Base-by-base conservation (phyloP, 2,329 filamentous ascomycete genomes). In the Thielaviopsis musarum region DNA sequence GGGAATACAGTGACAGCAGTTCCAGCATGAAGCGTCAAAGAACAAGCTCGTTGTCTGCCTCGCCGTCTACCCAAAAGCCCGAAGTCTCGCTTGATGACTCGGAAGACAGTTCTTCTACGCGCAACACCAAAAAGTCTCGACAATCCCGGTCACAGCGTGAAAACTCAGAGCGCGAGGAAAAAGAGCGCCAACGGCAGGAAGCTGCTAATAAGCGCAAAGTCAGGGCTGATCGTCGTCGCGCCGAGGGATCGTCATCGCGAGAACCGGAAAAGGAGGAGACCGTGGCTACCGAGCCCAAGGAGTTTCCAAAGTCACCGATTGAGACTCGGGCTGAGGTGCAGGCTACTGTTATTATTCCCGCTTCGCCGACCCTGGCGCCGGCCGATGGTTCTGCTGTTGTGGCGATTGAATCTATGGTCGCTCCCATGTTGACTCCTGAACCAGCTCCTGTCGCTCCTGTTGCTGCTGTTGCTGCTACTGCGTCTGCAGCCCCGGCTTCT, bases 131-230 rank as follows among this genome's bases (percentile, higher is more conserved):
- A 64, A 87, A 83, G 66, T 74, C 79, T 48, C 78, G 84, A 58
- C 78, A 74, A 63, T 75, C 75, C 26, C 80, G 84, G 57, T 78
- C 74, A 60, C 79, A 83, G 62, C 78, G 78, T 51, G 81, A 85
- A 63, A 82, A 78, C 63, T 77, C 81, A 51, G 80, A 86, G 62
- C 80, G 81, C 62, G 85, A 88, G 65, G 88, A 95, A 64, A 81
- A 82, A 58, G 89, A 95, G 65, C 76, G 80, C 54, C 83, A 85
- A 65, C 79, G 84, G 59, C 78, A 80, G 30, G 91, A 95, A 67
- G 83, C 85, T 38, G 83, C 84, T 24, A 88, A 79, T 65, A 87
- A 91, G 69, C 80, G 90, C 62, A 93, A 91, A 75, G 87, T 85
- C 56, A 81, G 89, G 59, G 84, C 87, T 51, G 90, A 93, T 65